Conservation (phyloP, 306 rosid species). For the Castanopsis chinensis region DNA sequence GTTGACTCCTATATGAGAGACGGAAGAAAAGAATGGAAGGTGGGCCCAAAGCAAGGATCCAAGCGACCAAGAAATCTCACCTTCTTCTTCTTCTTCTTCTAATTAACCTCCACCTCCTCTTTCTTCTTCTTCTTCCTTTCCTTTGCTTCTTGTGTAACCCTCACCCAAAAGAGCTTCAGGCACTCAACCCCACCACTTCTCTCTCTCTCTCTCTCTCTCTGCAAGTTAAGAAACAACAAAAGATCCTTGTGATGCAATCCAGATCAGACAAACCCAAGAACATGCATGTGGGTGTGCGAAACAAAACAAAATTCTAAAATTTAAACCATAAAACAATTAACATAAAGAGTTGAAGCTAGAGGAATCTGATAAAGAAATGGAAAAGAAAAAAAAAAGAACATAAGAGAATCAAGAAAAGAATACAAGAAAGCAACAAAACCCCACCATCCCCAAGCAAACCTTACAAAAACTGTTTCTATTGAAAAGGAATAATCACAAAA, state of each 20-base stretch:
- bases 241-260: conserved; percentile 93
- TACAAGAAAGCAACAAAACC: conserved; percentile 51
- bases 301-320: conserved; percentile 37
- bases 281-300: conserved; percentile 74
- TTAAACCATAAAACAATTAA: neutral
- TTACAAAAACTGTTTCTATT: conserved; percentile 30
- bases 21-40: conserved; percentile 41
- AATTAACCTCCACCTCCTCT: conserved; percentile 42
- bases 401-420: conserved; percentile 51
- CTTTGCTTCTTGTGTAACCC: conserved; percentile 45
- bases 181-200: conserved; percentile 48
- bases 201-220: conserved; percentile 9
- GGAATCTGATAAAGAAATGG: conserved; percentile 27
- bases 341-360: conserved; percentile 12
- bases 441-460: conserved; percentile 53
- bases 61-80: conserved; percentile 50
- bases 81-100: conserved; percentile 43
- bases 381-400: conserved; percentile 1
- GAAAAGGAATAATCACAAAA: conserved; percentile 36
- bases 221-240: conserved; percentile 54
- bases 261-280: conserved; percentile 88
- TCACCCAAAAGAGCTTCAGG: conserved; percentile 24
- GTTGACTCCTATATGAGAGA: conserved; percentile 21
- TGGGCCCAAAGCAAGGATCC: conserved; percentile 53
- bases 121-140: conserved; percentile 22